These are phyloP conservation scores for Exophiala lecanii-corni DNA, from an alignment of 2,329 filamentous ascomycete species.

Conservation along the genomic window DNA sequence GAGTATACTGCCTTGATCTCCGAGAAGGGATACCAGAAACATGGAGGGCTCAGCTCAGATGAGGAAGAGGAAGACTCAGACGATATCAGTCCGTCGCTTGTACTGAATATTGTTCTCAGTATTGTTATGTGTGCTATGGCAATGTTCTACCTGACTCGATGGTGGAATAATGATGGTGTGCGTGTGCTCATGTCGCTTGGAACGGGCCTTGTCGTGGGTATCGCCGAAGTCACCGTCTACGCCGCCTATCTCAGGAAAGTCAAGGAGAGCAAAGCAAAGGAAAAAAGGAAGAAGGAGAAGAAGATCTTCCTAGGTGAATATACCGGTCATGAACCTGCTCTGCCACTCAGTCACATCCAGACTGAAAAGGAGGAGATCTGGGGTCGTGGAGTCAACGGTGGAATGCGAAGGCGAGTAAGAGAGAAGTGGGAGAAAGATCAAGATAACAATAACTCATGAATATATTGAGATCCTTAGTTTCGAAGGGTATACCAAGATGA, in stretches of 20 bases:
- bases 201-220: slow-evolving; percentile 39
- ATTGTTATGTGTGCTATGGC: slow-evolving; percentile 62
- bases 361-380: slow-evolving; percentile 36
- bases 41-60: not conserved
- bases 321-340: slow-evolving; percentile 10
- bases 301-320: slow-evolving; percentile 33
- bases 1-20: slow-evolving; percentile 70
- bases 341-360: slow-evolving; percentile 1
- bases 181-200: slow-evolving; percentile 39
- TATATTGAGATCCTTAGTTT: too few relatives aligned
- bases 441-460: slow-evolving; percentile 5
- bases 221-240: slow-evolving; percentile 46
- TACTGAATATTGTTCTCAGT: slow-evolving; percentile 85
- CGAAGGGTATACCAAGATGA: too few relatives aligned
- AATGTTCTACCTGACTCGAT: slow-evolving; percentile 38
- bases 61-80: slow-evolving; percentile 22
- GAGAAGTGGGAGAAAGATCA: slow-evolving; percentile 35
- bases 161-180: slow-evolving; percentile 25
- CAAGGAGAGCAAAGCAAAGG: slow-evolving; percentile 35
- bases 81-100: slow-evolving; percentile 51
- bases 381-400: slow-evolving; percentile 39
- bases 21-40: slow-evolving; percentile 24
- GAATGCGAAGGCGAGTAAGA: slow-evolving; percentile 37
- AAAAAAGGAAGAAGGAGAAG: slow-evolving; percentile 36
- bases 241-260: slow-evolving; percentile 44